Evolutionary conservation across 1,284 basidiomycete genomes (phyloP).

Genomic region (Trametes polyzona): DNA sequence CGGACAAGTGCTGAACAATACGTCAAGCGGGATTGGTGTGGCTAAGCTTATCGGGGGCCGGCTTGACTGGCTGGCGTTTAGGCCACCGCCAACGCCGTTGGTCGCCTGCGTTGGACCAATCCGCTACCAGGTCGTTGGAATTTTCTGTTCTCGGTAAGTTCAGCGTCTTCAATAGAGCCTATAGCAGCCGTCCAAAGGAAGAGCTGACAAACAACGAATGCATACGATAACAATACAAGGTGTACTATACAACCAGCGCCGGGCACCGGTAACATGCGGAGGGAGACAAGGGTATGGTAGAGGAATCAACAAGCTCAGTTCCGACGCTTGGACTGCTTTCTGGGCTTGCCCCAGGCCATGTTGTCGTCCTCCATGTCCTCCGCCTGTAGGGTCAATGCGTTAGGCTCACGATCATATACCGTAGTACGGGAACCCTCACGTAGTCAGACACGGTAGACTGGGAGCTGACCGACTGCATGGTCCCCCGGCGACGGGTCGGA

Average conservation of each 20-base stretch:
- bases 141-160: no score
- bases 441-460: slow-evolving; percentile 1
- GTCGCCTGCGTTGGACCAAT: background rate
- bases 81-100: background rate
- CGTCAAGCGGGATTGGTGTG: slow-evolving; percentile 12
- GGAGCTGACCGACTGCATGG: slow-evolving; percentile 1
- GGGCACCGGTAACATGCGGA: no score
- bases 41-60: slow-evolving; percentile 6
- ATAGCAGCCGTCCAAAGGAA: no score
- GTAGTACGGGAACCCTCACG: slow-evolving; percentile 6
- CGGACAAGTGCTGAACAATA: slow-evolving; percentile 6
- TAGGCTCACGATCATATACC: background rate
- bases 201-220: background rate
- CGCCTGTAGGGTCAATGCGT: slow-evolving; percentile 21
- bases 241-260: background rate
- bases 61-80: no score
- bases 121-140: background rate
- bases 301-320: no score
- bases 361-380: slow-evolving; percentile 34
- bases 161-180: no score
- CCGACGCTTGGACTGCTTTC: slow-evolving; percentile 18
- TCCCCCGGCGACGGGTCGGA: slow-evolving; percentile 1
- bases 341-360: slow-evolving; percentile 29
- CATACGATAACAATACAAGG: background rate
- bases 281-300: background rate